phyloP scores from a whole-genome alignment of 768 basidiomycete species.

The Calocybe gangraenosa region DNA sequence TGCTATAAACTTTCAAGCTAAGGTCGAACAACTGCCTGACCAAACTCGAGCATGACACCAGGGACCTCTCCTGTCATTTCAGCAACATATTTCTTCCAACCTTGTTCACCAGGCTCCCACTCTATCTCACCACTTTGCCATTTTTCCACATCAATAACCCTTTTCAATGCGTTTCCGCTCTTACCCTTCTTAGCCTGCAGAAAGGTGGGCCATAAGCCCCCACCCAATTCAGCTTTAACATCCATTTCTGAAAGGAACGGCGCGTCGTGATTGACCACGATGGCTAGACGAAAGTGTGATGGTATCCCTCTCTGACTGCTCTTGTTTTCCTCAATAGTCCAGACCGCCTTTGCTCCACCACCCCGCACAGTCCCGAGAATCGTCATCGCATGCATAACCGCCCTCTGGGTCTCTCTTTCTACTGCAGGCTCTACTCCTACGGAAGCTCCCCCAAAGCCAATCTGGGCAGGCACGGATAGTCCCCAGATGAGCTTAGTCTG shows the following conservation, averaged over 20 bases:
- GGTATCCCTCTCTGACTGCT: conserved; percentile 20
- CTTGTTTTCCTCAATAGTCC: conserved; percentile 20
- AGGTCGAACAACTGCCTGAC: conserved; percentile 16
- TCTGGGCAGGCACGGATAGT: conserved; percentile 9
- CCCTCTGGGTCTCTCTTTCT: conserved; percentile 15
- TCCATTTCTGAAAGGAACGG: conserved; percentile 17
- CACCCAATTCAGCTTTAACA: conserved; percentile 17
- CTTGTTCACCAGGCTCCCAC: conserved; percentile 16
- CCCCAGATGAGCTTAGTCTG: conserved; percentile 19
- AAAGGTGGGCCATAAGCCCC: conserved; percentile 17
- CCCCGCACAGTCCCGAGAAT: conserved; percentile 14
- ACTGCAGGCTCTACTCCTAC: conserved; percentile 14
- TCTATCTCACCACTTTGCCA: conserved; percentile 20
- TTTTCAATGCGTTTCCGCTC: conserved; percentile 10
- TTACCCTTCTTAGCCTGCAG: conserved; percentile 18
- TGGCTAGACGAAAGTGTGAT: conserved; percentile 17
- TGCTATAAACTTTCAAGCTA: too few species aligned
- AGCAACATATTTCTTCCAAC: conserved; percentile 19
- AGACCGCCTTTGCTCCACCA: conserved; percentile 10
- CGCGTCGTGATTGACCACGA: conserved; percentile 16
- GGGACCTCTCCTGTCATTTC: conserved; percentile 17
- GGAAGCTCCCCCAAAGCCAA: conserved; percentile 10
- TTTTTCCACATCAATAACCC: conserved; percentile 15
- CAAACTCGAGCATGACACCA: conserved; percentile 15
- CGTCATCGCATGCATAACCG: conserved; percentile 20